Percentiles rank a stretch among this genome's conserved stretches.
Evolutionary conservation across 2,329 filamentous ascomycete genomes (phyloP).

Genomic region (Fusarium annulatum): DNA sequence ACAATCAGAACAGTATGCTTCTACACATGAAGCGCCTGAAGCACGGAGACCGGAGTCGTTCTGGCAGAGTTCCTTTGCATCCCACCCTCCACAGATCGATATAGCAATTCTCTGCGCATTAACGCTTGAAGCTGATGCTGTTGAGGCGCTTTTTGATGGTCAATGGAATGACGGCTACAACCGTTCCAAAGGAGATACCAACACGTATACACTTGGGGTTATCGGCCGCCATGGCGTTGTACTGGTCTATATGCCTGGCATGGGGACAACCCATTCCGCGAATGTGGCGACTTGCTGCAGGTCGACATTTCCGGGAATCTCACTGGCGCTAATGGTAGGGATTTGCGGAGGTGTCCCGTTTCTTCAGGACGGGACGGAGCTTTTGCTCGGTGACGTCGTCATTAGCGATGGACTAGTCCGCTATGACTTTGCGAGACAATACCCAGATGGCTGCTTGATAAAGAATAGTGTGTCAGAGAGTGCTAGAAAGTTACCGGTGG

Average conservation of each 20-base stretch:
- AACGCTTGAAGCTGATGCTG: not conserved
- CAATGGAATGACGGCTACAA: fast-evolving
- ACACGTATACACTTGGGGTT: not conserved
- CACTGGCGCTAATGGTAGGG: not conserved
- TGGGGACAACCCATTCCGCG: not conserved
- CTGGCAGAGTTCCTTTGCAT: fast-evolving
- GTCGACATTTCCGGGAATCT: fast-evolving
- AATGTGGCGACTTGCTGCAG: not conserved
- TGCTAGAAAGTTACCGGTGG: not conserved
- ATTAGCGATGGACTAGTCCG: not conserved
- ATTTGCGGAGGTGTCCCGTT: not conserved
- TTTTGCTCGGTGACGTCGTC: not conserved
- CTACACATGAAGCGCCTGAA: fast-evolving
- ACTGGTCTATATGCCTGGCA: not conserved
- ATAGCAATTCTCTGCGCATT: not conserved
- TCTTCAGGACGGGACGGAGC: fast-evolving
- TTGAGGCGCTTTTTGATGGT: fast-evolving
- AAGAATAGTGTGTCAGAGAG: not conserved
- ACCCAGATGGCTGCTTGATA: not conserved
- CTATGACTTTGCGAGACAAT: not conserved
- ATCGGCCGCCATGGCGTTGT: not conserved
- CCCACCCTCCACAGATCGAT: fast-evolving
- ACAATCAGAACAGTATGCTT: too few relatives aligned
- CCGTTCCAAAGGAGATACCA: not conserved
- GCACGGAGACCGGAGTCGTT: fast-evolving